A percentile compares a stretch with the other conserved stretches of the same genome.
phyloP scores from a whole-genome alignment of 768 basidiomycete species.

The Amanita thiersii region DNA sequence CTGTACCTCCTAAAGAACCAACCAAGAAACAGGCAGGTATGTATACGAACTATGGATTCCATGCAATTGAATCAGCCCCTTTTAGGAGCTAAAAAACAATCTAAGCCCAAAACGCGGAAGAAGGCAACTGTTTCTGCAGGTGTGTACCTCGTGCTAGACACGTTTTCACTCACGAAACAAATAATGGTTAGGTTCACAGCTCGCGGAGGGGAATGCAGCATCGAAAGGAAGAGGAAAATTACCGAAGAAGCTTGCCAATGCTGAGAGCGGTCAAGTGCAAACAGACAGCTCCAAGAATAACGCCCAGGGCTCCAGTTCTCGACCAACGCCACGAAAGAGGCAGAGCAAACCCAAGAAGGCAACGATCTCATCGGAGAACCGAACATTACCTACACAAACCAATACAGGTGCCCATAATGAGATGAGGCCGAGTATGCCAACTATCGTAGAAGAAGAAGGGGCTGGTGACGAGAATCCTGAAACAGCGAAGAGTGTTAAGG shows the following conservation, averaged over 20 bases:
- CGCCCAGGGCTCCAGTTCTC: not conserved
- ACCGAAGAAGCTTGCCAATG: constrained; percentile 6
- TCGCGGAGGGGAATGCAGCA: not conserved
- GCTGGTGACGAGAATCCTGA: not conserved
- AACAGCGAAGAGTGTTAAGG: not conserved
- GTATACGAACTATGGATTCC: not conserved
- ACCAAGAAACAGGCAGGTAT: not conserved
- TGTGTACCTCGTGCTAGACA: not conserved
- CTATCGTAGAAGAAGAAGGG: not conserved
- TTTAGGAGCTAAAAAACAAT: too few species aligned
- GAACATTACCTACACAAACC: not conserved
- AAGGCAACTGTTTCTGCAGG: not conserved
- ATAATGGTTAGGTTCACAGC: not conserved
- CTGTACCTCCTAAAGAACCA: not conserved
- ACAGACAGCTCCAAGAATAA: not conserved
- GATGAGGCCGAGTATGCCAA: not conserved
- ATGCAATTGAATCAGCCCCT: too few species aligned
- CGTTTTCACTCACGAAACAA: not conserved
- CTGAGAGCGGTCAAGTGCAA: not conserved
- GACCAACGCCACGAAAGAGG: constrained; percentile 3
- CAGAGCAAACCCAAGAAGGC: not conserved
- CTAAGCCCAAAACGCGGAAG: not conserved
- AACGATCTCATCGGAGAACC: not conserved
- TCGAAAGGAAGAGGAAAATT: constrained; percentile 13
- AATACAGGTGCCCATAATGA: not conserved